Conservation (phyloP, 345 rosid genomes). For the Corymbia maculata region DNA sequence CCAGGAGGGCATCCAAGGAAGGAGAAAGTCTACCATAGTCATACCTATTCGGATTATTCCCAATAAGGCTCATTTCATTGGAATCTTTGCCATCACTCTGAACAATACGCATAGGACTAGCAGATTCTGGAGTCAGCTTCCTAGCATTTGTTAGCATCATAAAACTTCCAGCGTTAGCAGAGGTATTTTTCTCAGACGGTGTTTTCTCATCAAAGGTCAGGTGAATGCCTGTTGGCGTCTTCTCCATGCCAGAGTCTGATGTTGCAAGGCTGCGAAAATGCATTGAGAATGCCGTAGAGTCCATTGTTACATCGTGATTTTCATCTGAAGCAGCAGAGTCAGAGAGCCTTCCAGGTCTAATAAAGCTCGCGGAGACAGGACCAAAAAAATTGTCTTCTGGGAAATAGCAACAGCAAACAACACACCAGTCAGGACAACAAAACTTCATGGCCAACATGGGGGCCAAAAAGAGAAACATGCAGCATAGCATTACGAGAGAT, state of each 20-base stretch:
- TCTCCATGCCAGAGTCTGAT: conserved; percentile 57
- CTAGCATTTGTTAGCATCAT: conserved; percentile 50
- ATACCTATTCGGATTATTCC: conserved; percentile 44
- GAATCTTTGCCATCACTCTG: conserved; percentile 62
- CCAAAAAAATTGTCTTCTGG: conserved; percentile 62
- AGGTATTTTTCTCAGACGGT: conserved; percentile 20
- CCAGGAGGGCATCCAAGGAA: conserved; percentile 56
- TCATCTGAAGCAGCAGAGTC: conserved; percentile 63
- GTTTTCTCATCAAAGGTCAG: conserved; percentile 46
- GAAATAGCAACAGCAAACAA: neutral
- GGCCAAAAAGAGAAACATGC: neutral
- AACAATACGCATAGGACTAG: conserved; percentile 17
- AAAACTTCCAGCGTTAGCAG: conserved; percentile 42
- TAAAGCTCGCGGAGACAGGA: conserved; percentile 77
- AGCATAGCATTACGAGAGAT: neutral
- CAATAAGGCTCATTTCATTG: conserved; percentile 82
- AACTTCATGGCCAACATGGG: neutral
- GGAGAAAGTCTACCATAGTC: conserved; percentile 73
- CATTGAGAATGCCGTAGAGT: conserved; percentile 87
- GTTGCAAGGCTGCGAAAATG: conserved; percentile 73
- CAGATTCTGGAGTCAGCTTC: conserved; percentile 26
- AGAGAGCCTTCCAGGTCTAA: conserved; percentile 59
- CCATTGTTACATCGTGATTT: conserved; percentile 80
- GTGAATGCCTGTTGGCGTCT: conserved; percentile 27
- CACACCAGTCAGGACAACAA: neutral